Evolutionary conservation across 2,329 filamentous ascomycete species (phyloP), one percentile per base, ranked within the genome.

Genomic region (Venturia oleaginea): DNA sequence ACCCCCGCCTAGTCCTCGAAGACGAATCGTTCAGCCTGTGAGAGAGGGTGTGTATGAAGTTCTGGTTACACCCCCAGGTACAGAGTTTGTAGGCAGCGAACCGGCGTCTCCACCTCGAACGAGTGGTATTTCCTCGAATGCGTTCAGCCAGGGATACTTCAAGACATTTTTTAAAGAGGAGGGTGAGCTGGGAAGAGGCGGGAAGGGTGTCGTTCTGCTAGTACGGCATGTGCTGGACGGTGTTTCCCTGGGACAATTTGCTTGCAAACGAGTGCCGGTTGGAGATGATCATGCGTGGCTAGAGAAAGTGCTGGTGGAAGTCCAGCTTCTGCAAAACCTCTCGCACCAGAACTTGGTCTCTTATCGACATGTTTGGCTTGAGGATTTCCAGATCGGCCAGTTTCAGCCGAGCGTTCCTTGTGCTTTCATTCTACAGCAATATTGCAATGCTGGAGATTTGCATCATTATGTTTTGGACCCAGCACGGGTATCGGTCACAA

Each of bases 331-430:
- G 30, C 92, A 96, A 70, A 90, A 91, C 70, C 84, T 99, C 4
- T 94, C 91, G 0, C 94, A 99, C 72, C 90, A 92, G 65, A 99
- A 99, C 67, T 81, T 99, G 10, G 94, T 99, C 0, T 96, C 92
- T 0, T 99, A 99, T 74, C 88, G 93, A 7, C 94, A 97, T 76
- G 94, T 96, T 38, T 99, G 94, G 94, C 82, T 99, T 19, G 93
- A 99, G 74, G 89, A 97, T 73, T 87, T 89, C 63, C 85, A 89
- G 69, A 84, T 96, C 62, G 93, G 84, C 67, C 87, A 70, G 7
- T 99, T 99, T 73, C 90, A 92, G 0, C 94, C 95, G 0, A 91
- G 86, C 64, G 92, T 99, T 0, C 92, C 92, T 13, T 97, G 93
- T 71, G 92, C 93, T 4, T 99, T 96, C 73, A 99, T 99, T 65